Percentiles rank a stretch among this genome's conserved stretches.
These are phyloP conservation scores for Arctium lappa DNA, from an alignment of 129 eudicot species.

Conservation along the genomic window DNA sequence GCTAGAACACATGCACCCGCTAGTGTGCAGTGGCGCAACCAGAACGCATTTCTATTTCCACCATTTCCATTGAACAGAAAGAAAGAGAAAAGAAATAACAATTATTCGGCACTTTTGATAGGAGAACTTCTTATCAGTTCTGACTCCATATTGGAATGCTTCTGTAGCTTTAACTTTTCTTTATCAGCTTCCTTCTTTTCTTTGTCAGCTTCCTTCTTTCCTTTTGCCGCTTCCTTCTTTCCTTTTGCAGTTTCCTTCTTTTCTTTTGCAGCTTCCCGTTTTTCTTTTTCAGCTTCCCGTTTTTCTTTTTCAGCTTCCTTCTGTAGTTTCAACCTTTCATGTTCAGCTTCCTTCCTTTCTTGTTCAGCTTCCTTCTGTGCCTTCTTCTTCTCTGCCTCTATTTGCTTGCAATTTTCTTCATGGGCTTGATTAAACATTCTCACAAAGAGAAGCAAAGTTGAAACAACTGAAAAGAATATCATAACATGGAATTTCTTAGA, in stretches of 20 bases:
- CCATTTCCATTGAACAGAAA: constrained; percentile 10
- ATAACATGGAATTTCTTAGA: neutral
- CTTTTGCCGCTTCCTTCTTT: constrained; percentile 44
- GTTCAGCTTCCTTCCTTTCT: constrained; percentile 30
- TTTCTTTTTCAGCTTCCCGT: constrained; percentile 48
- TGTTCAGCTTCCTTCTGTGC: constrained; percentile 60
- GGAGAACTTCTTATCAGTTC: constrained; percentile 5
- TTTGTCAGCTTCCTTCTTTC: constrained; percentile 38
- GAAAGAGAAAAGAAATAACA: neutral
- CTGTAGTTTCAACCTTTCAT: constrained; percentile 60
- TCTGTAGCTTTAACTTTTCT: constrained; percentile 16
- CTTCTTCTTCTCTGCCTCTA: constrained; percentile 73
- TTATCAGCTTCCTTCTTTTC: neutral
- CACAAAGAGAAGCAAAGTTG: constrained; percentile 64
- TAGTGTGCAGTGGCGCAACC: neutral
- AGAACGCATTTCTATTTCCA: neutral
- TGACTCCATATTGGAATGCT: constrained; percentile 18
- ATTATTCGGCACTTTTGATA: constrained; percentile 8
- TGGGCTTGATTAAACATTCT: constrained; percentile 74
- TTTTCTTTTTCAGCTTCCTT: constrained; percentile 53
- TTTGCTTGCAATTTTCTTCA: constrained; percentile 74
- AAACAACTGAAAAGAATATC: constrained; percentile 51
- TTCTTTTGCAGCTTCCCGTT: constrained; percentile 18
- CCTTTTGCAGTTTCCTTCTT: constrained; percentile 33
- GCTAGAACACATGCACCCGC: constrained; percentile 11